Evolutionary conservation across 2,329 filamentous ascomycete species (phyloP).

Genomic region (Lizonia empirigonia): DNA sequence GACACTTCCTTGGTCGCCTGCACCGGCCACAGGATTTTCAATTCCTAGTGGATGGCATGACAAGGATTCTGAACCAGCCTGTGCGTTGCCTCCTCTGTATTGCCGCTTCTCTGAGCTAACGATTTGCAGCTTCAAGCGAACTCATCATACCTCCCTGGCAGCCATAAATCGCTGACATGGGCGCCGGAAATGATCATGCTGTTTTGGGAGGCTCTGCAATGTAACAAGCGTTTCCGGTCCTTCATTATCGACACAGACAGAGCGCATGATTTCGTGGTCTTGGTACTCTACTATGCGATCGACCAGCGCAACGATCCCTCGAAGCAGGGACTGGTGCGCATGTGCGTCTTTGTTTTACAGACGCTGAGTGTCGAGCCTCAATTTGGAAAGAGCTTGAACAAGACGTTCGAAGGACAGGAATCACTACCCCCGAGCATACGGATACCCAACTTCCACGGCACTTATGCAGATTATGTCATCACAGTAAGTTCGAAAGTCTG

Average conservation of each 20-base stretch:
- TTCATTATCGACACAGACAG: conserved; percentile 97
- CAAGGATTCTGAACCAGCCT: conserved; percentile 87
- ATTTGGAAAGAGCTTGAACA: conserved; percentile 89
- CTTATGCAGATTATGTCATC: conserved; percentile 92
- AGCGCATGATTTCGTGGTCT: conserved; percentile 88
- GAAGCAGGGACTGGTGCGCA: conserved; percentile 89
- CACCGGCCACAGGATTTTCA: conserved; percentile 97
- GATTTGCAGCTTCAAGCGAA: conserved; percentile 73
- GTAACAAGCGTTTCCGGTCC: conserved; percentile 94
- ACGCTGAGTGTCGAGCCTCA: conserved; percentile 91
- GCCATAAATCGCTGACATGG: conserved; percentile 79
- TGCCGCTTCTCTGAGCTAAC: conserved; percentile 26
- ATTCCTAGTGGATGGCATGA: conserved; percentile 95
- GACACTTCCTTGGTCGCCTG: conserved; percentile 86
- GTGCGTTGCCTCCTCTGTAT: conserved; percentile 41
- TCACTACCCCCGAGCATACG: conserved; percentile 81
- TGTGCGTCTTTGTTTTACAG: conserved; percentile 97
- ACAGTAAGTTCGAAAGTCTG: conserved; percentile 62
- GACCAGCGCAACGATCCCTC: conserved; percentile 85
- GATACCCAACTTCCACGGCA: conserved; percentile 82
- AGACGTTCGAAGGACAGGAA: conserved; percentile 85
- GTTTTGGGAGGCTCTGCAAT: conserved; percentile 96
- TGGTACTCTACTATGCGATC: conserved; percentile 90
- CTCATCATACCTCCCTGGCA: conserved; percentile 83
- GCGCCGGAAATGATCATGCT: conserved; percentile 95